Conservation (phyloP, 1,139 yeast genomes). For the Suhomyces chickasaworum region DNA sequence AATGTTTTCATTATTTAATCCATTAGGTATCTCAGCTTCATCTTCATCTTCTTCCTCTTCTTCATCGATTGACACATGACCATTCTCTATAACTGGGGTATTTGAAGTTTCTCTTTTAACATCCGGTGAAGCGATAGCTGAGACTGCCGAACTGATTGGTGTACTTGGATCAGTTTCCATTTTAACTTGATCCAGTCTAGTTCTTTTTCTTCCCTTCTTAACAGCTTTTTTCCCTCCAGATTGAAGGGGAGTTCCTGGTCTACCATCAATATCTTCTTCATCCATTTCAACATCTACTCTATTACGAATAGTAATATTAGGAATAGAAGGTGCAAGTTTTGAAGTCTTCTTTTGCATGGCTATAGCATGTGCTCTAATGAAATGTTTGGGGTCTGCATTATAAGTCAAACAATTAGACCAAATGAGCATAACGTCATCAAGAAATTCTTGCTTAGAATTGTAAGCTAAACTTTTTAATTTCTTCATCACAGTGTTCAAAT, state of each 20-base stretch:
- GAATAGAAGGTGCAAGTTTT: slow-evolving; percentile 77
- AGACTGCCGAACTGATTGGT: slow-evolving; percentile 15
- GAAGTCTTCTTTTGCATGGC: slow-evolving; percentile 94
- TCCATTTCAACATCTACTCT: slow-evolving; percentile 88
- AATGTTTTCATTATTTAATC: slow-evolving; percentile 21
- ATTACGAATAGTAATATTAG: slow-evolving; percentile 80
- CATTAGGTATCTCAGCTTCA: slow-evolving; percentile 16
- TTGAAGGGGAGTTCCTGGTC: slow-evolving; percentile 33
- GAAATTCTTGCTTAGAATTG: slow-evolving; percentile 82
- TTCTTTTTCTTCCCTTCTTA: slow-evolving; percentile 47
- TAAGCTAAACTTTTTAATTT: slow-evolving; percentile 82
- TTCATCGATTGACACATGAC: slow-evolving; percentile 26
- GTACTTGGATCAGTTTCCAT: slow-evolving; percentile 22
- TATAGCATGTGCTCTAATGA: slow-evolving; percentile 84
- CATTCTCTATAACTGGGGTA: slow-evolving; percentile 30
- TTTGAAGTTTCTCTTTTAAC: slow-evolving; percentile 15
- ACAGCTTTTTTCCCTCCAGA: slow-evolving; percentile 34
- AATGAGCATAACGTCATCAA: slow-evolving; percentile 88
- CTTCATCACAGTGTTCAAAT: slow-evolving; percentile 89
- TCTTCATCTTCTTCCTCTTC: slow-evolving; percentile 32
- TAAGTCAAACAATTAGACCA: slow-evolving; percentile 94
- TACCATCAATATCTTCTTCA: slow-evolving; percentile 42
- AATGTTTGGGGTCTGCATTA: slow-evolving; percentile 94
- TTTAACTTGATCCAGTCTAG: slow-evolving; percentile 40
- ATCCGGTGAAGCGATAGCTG: slow-evolving; percentile 19